These are phyloP conservation scores for Rutstroemia sp. DNA, from an alignment of 2,329 filamentous ascomycete species.

Conservation along the genomic window DNA sequence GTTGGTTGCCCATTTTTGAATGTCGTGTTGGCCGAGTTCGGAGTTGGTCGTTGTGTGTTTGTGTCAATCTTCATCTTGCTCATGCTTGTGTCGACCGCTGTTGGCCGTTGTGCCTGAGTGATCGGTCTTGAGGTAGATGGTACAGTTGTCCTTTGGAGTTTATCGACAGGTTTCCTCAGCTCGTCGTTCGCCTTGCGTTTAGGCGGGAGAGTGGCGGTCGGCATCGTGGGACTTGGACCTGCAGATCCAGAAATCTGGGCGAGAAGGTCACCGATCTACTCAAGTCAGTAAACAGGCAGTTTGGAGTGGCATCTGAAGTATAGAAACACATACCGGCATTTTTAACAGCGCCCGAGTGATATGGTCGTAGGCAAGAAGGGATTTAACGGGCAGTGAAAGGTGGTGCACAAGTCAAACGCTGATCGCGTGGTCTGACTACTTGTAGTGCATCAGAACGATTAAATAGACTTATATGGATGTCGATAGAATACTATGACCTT, in stretches of 20 bases:
- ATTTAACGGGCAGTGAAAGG: neutral
- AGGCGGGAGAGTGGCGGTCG: slow-evolving; percentile 27
- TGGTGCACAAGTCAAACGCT: slow-evolving; percentile 13
- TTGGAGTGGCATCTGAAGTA: neutral
- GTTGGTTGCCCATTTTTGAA: slow-evolving; percentile 24
- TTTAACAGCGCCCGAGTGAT: slow-evolving; percentile 7
- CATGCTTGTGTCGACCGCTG: slow-evolving; percentile 17
- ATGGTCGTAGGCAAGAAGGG: neutral
- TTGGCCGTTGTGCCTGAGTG: slow-evolving; percentile 12
- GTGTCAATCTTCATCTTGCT: slow-evolving; percentile 17
- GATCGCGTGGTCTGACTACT: slow-evolving; percentile 14
- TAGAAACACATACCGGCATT: slow-evolving; percentile 23
- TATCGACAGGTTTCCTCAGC: slow-evolving; percentile 34
- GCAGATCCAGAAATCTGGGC: slow-evolving; percentile 56
- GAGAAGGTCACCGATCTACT: slow-evolving; percentile 48
- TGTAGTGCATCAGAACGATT: slow-evolving; percentile 14
- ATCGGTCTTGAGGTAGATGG: slow-evolving; percentile 21
- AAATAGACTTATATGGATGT: neutral
- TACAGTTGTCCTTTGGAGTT: slow-evolving; percentile 33
- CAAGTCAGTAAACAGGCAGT: slow-evolving; percentile 18
- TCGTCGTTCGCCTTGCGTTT: slow-evolving; percentile 55
- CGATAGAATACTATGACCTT: neutral
- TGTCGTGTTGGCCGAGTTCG: slow-evolving; percentile 7
- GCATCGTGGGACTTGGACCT: slow-evolving; percentile 33
- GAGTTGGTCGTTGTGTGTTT: slow-evolving; percentile 9